Percentiles rank a stretch among this genome's conserved stretches.
phyloP scores from a whole-genome alignment of 164 flowering plant species.

The Platanus orientalis region DNA sequence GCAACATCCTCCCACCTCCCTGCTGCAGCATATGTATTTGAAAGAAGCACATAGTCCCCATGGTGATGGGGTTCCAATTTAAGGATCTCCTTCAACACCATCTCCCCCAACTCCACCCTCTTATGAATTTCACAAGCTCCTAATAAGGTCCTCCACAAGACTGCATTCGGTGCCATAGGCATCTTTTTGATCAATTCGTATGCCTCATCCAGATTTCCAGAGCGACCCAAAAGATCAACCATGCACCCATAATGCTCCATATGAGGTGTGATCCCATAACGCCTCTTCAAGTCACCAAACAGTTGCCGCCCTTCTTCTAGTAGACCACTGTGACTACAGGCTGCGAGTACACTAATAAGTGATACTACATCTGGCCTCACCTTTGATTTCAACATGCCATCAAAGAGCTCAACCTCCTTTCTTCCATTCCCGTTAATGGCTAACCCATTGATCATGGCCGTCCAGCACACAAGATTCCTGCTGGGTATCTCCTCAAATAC shows the following conservation, averaged over 20 bases:
- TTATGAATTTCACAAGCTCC: conserved; percentile 4
- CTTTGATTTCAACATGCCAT: neutral
- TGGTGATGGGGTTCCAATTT: conserved; percentile 4
- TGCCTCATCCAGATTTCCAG: conserved; percentile 19
- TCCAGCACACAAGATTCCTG: conserved; percentile 16
- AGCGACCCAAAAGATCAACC: no score
- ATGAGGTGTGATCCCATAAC: conserved; percentile 24
- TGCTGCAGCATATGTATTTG: conserved; percentile 6
- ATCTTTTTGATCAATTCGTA: conserved; percentile 10
- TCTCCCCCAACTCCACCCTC: conserved; percentile 6
- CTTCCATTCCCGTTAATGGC: conserved; percentile 15
- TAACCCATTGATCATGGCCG: conserved; percentile 13
- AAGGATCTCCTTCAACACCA: conserved; percentile 1
- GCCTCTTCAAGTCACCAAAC: conserved; percentile 6
- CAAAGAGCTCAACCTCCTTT: conserved; percentile 15
- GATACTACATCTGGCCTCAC: conserved; percentile 15
- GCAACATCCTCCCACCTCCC: conserved; percentile 15
- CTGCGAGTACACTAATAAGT: conserved; percentile 8
- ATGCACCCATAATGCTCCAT: no score
- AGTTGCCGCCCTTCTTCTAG: conserved; percentile 1
- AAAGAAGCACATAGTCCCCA: conserved; percentile 7
- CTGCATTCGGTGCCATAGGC: conserved; percentile 11
- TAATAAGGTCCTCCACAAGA: conserved; percentile 8
- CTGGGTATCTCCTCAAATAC: conserved; percentile 8
- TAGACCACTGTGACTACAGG: conserved; percentile 9